Percentiles rank a stretch among this genome's conserved stretches.
These are phyloP conservation scores for Rhizomucor pusillus DNA, from an alignment of 371 early-diverging fungal genomes.

Conservation along the genomic window DNA sequence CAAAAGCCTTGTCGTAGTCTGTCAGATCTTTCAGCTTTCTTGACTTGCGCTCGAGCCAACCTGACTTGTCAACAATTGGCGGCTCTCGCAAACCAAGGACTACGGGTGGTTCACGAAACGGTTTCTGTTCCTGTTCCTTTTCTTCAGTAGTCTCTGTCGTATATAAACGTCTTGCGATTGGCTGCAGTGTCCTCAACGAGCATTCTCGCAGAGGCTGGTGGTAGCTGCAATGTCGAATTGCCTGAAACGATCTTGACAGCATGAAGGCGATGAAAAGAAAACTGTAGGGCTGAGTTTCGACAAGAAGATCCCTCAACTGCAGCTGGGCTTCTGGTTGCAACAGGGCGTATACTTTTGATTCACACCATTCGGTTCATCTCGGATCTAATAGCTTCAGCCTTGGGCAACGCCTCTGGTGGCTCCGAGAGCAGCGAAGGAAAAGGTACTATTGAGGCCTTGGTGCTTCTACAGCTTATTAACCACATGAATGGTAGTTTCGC, in stretches of 20 bases:
- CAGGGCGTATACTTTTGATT: too few relatives aligned
- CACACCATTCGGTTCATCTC: slow-evolving; percentile 48
- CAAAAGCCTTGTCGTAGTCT: slow-evolving; percentile 51
- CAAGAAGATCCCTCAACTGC: too few relatives aligned
- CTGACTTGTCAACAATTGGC: slow-evolving; percentile 34
- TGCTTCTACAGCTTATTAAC: not conserved
- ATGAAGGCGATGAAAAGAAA: too few relatives aligned
- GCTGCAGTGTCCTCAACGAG: too few relatives aligned
- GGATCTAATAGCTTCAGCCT: slow-evolving; percentile 42
- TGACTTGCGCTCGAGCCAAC: slow-evolving; percentile 39
- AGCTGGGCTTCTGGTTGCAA: too few relatives aligned
- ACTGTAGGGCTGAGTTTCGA: slow-evolving; percentile 7
- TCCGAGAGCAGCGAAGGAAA: slow-evolving; percentile 32
- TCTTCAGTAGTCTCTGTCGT: not conserved
- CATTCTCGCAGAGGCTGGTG: too few relatives aligned
- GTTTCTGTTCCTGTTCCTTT: not conserved
- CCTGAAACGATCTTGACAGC: too few relatives aligned
- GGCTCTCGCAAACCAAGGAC: slow-evolving; percentile 37
- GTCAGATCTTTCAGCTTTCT: slow-evolving; percentile 42
- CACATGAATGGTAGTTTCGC: slow-evolving; percentile 7
- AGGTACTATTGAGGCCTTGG: not conserved
- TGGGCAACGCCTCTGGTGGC: slow-evolving; percentile 30
- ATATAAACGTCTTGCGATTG: too few relatives aligned
- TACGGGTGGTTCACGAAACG: slow-evolving; percentile 24
- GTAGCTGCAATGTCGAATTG: too few relatives aligned